Evolutionary conservation across 108 stramenopile species (phyloP).

Genomic region (Fistulifera solaris): DNA sequence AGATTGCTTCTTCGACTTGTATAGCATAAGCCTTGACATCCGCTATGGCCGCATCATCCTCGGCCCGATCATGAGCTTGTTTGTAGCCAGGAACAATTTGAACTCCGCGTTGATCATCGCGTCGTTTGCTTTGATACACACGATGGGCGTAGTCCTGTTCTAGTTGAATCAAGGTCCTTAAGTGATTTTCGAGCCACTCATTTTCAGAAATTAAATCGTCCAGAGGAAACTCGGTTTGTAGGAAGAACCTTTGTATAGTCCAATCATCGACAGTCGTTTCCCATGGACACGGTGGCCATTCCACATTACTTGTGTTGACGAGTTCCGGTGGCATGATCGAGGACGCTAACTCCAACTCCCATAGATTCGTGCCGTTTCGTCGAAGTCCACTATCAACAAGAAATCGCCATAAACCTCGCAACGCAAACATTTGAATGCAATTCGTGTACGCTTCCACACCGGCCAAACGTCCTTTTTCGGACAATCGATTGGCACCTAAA

Average conservation of each 20-base stretch:
- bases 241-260: constrained; percentile 42
- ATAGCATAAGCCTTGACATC: no score
- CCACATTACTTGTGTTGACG: not conserved
- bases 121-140: constrained; percentile 54
- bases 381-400: constrained; percentile 1
- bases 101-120: constrained; percentile 74
- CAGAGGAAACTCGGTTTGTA: constrained; percentile 47
- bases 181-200: constrained; percentile 10
- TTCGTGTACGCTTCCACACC: constrained; percentile 71
- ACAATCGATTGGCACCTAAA: constrained; percentile 52
- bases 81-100: constrained; percentile 67
- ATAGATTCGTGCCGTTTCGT: not conserved
- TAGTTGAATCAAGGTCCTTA: constrained; percentile 17
- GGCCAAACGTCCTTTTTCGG: constrained; percentile 38
- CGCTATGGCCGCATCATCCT: constrained; percentile 52
- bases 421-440: constrained; percentile 63
- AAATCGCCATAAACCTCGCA: constrained; percentile 48
- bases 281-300: constrained; percentile 68
- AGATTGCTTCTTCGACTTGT: no score
- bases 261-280: constrained; percentile 36
- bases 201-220: constrained; percentile 2
- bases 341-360: not conserved
- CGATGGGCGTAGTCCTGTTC: constrained; percentile 53
- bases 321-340: not conserved
- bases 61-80: constrained; percentile 42